Evolutionary conservation across 2,329 filamentous ascomycete genomes (phyloP).

Genomic region (Monilinia polystroma): DNA sequence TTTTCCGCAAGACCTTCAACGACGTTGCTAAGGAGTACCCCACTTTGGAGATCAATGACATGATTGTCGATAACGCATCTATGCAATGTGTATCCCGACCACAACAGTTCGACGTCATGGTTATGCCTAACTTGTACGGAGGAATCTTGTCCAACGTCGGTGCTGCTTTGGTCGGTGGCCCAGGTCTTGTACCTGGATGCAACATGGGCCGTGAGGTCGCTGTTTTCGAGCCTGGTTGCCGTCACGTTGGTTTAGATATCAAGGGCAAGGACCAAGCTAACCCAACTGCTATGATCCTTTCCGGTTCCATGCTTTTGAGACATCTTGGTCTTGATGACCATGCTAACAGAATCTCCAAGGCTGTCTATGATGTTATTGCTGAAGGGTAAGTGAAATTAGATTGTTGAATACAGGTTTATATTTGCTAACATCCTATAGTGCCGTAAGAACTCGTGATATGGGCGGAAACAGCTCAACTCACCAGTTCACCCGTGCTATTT

Average conservation of each 20-base stretch:
- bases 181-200: slow-evolving; percentile 95
- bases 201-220: slow-evolving; percentile 99
- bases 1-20: slow-evolving; percentile 98
- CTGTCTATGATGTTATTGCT: slow-evolving; percentile 73
- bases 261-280: slow-evolving; percentile 99
- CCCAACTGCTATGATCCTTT: slow-evolving; percentile 92
- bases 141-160: slow-evolving; percentile 99
- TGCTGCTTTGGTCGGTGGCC: slow-evolving; percentile 92
- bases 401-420: neutral
- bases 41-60: slow-evolving; percentile 93
- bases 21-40: slow-evolving; percentile 91
- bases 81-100: slow-evolving; percentile 98
- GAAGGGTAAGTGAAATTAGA: slow-evolving; percentile 69
- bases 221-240: slow-evolving; percentile 97
- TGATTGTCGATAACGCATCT: slow-evolving; percentile 99
- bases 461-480: slow-evolving; percentile 85
- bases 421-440: slow-evolving; percentile 52
- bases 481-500: slow-evolving; percentile 91
- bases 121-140: slow-evolving; percentile 99
- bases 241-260: slow-evolving; percentile 98
- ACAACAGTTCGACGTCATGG: slow-evolving; percentile 99
- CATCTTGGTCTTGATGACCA: slow-evolving; percentile 97
- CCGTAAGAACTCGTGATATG: slow-evolving; percentile 92
- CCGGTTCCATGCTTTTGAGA: slow-evolving; percentile 93
- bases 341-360: slow-evolving; percentile 95